Evolutionary conservation across 345 rosid genomes (phyloP).

Genomic region (Euphorbia peplus): DNA sequence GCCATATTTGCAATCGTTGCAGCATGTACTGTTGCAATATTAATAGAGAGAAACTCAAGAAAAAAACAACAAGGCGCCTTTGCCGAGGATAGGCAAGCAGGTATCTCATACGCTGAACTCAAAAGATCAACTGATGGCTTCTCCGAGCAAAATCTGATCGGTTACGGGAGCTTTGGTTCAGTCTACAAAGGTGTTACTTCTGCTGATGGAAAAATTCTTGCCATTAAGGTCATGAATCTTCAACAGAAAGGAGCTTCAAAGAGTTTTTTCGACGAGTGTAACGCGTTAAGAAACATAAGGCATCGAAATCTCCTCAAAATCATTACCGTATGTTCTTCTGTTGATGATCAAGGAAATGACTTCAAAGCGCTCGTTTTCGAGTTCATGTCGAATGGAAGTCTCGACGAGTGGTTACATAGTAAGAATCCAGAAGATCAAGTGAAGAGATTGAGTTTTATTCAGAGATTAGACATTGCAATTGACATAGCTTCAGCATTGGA

Average conservation of each 20-base stretch:
- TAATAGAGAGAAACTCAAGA: not conserved
- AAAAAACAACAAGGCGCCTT: not conserved
- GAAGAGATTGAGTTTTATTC: conserved; percentile 14
- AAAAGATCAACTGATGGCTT: conserved; percentile 22
- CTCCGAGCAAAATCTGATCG: conserved; percentile 22
- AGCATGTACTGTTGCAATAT: not conserved
- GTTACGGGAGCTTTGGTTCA: conserved; percentile 29
- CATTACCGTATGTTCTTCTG: conserved; percentile 18
- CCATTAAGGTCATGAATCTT: conserved; percentile 29
- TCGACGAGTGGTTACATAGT: conserved; percentile 28
- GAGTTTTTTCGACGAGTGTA: conserved; percentile 30
- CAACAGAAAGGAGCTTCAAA: conserved; percentile 25
- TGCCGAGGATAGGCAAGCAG: not conserved
- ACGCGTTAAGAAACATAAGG: conserved; percentile 19
- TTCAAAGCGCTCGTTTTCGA: conserved; percentile 29
- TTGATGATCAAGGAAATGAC: conserved; percentile 29
- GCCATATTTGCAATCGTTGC: not conserved
- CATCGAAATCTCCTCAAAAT: conserved; percentile 25
- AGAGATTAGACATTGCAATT: conserved; percentile 31
- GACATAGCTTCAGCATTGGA: conserved; percentile 33
- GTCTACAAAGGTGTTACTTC: conserved; percentile 22
- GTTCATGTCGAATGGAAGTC: conserved; percentile 29
- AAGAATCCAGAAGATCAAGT: not conserved
- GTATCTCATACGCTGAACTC: conserved; percentile 13
- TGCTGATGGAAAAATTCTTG: conserved; percentile 6